Evolutionary conservation across 148 eudicot genomes (phyloP).

Genomic region (Camellia lanceoleosa): DNA sequence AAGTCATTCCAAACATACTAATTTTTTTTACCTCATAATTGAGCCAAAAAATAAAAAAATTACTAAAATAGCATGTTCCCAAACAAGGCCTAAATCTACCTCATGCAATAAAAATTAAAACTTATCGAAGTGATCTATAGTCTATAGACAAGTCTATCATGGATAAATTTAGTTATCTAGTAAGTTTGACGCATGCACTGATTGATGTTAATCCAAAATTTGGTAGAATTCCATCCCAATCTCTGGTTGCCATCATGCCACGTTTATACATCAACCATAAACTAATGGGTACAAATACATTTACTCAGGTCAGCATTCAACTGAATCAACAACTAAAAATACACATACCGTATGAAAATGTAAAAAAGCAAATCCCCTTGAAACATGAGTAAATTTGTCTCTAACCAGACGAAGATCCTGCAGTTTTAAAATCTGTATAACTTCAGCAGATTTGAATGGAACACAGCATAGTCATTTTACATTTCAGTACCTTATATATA

Average conservation of each 20-base stretch:
- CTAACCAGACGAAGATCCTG: slow-evolving; percentile 98
- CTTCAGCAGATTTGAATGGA: neutral
- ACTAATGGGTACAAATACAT: neutral
- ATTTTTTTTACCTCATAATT: too few species aligned
- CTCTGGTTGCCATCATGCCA: neutral
- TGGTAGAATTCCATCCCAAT: neutral
- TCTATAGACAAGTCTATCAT: neutral
- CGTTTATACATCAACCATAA: neutral
- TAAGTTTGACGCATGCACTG: neutral
- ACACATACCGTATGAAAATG: slow-evolving; percentile 79
- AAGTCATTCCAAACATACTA: too few species aligned
- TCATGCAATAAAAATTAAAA: neutral
- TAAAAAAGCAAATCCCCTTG: slow-evolving; percentile 92
- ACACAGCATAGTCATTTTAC: neutral
- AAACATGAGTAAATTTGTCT: slow-evolving; percentile 96
- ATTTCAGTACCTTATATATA: too few species aligned
- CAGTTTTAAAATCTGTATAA: slow-evolving; percentile 18
- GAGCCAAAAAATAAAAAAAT: too few species aligned
- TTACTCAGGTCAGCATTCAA: neutral
- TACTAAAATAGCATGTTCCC: too few species aligned
- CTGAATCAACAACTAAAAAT: neutral
- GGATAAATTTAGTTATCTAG: neutral
- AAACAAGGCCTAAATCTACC: neutral
- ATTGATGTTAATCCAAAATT: neutral
- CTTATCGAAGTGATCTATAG: neutral